phyloP scores from a whole-genome alignment of 1,284 basidiomycete genomes.

The Leccinum subrobustum region DNA sequence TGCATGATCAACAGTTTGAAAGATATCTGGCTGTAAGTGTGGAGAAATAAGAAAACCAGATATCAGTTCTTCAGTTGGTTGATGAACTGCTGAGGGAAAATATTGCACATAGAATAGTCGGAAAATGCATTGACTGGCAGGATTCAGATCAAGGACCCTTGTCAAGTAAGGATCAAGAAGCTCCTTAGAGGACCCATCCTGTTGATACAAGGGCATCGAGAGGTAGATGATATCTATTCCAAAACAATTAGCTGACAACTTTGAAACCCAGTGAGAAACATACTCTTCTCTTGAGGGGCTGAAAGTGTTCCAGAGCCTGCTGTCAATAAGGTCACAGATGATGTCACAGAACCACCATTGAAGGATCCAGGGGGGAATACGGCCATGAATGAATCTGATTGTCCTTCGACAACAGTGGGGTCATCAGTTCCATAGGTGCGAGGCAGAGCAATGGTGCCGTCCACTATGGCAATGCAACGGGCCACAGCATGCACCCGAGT shows the following conservation, averaged over 20 bases:
- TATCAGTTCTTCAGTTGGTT: conserved; percentile 5
- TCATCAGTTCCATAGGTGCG: conserved; percentile 22
- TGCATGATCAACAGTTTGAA: conserved; percentile 59
- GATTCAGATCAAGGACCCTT: conserved; percentile 36
- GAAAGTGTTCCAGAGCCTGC: conserved; percentile 86
- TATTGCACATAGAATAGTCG: conserved; percentile 56
- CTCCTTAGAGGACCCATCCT: conserved; percentile 39
- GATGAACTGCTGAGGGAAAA: conserved; percentile 6
- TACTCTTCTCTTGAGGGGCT: conserved; percentile 83
- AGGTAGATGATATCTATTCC: conserved; percentile 61
- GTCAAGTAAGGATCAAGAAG: conserved; percentile 63
- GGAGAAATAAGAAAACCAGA: conserved; percentile 40
- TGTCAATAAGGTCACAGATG: conserved; percentile 68
- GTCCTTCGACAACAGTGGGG: conserved; percentile 20
- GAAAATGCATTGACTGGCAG: conserved; percentile 42
- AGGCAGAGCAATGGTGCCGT: conserved; percentile 40
- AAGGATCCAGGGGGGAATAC: conserved; percentile 79
- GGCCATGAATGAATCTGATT: conserved; percentile 51
- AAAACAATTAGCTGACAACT: conserved; percentile 1
- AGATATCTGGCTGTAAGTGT: conserved; percentile 40
- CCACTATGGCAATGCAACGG: conserved; percentile 69
- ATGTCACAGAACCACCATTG: conserved; percentile 42
- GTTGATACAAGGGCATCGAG: conserved; percentile 43
- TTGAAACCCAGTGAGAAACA: conserved; percentile 25
- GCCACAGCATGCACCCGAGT: conserved; percentile 39